Evolutionary conservation across 2,329 filamentous ascomycete species (phyloP).

Genomic region (Pestalotiopsis sp.): DNA sequence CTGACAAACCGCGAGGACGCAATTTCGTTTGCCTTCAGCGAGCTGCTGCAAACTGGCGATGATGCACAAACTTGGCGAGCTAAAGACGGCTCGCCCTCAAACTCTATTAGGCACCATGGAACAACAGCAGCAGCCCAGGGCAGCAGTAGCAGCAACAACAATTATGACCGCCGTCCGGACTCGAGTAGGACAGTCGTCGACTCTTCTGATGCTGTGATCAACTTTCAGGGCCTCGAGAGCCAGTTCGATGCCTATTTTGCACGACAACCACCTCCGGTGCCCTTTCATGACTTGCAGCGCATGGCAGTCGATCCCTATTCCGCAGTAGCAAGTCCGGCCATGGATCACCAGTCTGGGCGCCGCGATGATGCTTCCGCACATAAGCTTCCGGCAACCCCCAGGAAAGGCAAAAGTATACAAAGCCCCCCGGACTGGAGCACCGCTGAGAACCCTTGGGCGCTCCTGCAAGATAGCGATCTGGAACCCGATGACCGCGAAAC

Average conservation of each 20-base stretch:
- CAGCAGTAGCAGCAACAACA: background rate
- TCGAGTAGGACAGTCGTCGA: background rate
- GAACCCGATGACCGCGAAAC: slow-evolving; percentile 6
- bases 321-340: background rate
- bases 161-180: background rate
- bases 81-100: background rate
- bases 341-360: background rate
- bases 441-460: slow-evolving; percentile 14
- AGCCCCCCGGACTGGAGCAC: slow-evolving; percentile 10
- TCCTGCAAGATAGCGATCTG: background rate
- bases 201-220: slow-evolving; percentile 8
- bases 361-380: background rate
- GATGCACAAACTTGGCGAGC: background rate
- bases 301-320: background rate
- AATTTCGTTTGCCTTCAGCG: slow-evolving; percentile 12
- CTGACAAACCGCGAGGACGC: slow-evolving; percentile 7
- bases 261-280: background rate
- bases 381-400: background rate
- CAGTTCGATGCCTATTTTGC: slow-evolving; percentile 8
- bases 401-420: slow-evolving; percentile 6
- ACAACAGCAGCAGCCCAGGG: background rate
- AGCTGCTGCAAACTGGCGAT: slow-evolving; percentile 5
- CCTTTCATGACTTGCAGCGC: background rate
- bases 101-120: background rate
- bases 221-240: background rate